Base-by-base conservation (phyloP, 768 basidiomycete species). In the Termitomyces sp. region DNA sequence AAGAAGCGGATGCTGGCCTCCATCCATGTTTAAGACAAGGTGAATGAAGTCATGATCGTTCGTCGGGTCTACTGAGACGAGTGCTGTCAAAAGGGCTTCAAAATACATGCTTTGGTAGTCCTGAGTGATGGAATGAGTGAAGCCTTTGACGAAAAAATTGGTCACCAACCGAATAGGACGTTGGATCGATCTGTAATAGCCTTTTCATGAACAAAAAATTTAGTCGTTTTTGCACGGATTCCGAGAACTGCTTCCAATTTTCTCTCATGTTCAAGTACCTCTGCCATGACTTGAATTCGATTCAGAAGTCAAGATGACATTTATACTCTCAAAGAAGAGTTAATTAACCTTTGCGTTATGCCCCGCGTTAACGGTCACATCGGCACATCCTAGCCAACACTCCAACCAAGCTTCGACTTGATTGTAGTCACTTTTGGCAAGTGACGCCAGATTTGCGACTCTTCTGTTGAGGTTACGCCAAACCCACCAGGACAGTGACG, bases 311-410 rank as follows among this genome's bases (percentile, higher is more conserved):
- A 34, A 16, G 5, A 10, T 45, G 22, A 33, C 24, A 31, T 7
- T 18, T 5, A 46, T 13, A 16, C 34, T 39, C 18, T 24, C 22
- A 52, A 46, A 3, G 13, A 26, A 31, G 7, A 50, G n/a, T 5
- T 10, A n/a, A 63, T 69, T 58, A 59, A 69, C 70, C 66, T 65
- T 68, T 33, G 51, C 61, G 15, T 36, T 58, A 34, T 15, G 15
- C 16, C 56, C 60, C 31, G 60, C 62, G 24, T 65, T 79, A 6
- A 88, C 79, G 16, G 85, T 64, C 18, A 92, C 77, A 55, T 77
- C 77, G 1, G 82, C 84, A 62, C 87, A 91, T 5, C 85, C 82
- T 7, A 88, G 75, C 89, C 90, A 94, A 62, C 85, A 87, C 55
- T 83, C 81, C 33, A 90, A 76, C 76, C 90, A 82, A 28, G 69